Conservation (phyloP, 306 rosid species). For the Begonia loranthoides region DNA sequence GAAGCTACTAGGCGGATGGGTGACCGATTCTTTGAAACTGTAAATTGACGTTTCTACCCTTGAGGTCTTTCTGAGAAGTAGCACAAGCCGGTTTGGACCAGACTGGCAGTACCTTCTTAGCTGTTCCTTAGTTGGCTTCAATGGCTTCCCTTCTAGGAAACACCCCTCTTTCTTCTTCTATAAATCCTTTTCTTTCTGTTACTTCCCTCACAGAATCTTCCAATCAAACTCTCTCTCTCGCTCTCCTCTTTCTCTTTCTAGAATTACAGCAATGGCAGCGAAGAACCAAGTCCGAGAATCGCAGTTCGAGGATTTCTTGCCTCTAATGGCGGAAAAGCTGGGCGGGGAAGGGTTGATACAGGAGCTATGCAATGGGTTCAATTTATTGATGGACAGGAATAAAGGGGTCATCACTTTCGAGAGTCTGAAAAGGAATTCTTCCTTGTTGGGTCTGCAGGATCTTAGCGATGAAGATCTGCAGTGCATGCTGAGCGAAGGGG, state of each 20-base stretch:
- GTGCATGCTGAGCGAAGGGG: constrained; percentile 61
- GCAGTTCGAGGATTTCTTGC: constrained; percentile 55
- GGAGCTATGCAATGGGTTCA: constrained; percentile 67
- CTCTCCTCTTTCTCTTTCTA: background rate
- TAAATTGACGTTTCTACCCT: background rate
- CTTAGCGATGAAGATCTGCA: constrained; percentile 56
- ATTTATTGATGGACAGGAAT: constrained; percentile 35
- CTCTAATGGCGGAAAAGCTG: constrained; percentile 63
- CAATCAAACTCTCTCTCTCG: background rate
- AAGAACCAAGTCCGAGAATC: constrained; percentile 18
- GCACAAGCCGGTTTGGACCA: background rate
- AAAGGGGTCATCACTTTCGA: constrained; percentile 60
- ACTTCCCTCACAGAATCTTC: too few relatives aligned
- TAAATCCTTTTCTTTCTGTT: constrained; percentile 2
- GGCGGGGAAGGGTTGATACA: constrained; percentile 69
- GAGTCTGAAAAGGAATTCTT: constrained; percentile 65
- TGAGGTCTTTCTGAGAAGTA: background rate
- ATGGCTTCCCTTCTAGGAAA: constrained; percentile 34
- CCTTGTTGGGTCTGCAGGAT: constrained; percentile 45
- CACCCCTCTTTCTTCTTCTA: background rate
- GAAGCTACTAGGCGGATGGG: too few relatives aligned
- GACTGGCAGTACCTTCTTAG: constrained; percentile 1
- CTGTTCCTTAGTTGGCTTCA: constrained; percentile 51
- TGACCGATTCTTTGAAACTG: too few relatives aligned
- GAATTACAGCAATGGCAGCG: constrained; percentile 5